Conservation (phyloP, 2,329 filamentous ascomycete species). For the Pseudomassariella vexata region DNA sequence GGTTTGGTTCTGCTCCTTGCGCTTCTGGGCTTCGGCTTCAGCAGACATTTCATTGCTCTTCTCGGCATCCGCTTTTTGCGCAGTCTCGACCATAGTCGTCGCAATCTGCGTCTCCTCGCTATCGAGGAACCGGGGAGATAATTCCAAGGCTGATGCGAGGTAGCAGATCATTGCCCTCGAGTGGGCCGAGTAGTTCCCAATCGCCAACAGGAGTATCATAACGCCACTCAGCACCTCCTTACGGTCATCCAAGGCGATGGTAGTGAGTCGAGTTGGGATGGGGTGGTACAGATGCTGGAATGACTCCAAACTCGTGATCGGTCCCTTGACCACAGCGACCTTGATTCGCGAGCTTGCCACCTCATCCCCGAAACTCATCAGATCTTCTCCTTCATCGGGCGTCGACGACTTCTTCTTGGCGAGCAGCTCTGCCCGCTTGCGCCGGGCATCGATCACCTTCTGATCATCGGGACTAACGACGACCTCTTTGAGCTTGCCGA, state of each 20-base stretch:
- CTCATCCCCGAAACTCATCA: slow-evolving; percentile 34
- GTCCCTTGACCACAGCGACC: slow-evolving; percentile 22
- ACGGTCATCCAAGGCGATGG: slow-evolving; percentile 52
- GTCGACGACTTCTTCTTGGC: slow-evolving; percentile 28
- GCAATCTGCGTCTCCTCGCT: slow-evolving; percentile 72
- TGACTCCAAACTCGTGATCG: too few relatives aligned
- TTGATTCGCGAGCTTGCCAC: slow-evolving; percentile 4
- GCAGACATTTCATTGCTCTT: slow-evolving; percentile 56
- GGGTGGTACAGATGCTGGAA: slow-evolving; percentile 49
- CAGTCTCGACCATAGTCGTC: slow-evolving; percentile 65
- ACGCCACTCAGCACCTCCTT: slow-evolving; percentile 63
- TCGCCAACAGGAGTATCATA: slow-evolving; percentile 63
- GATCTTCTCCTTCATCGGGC: slow-evolving; percentile 29
- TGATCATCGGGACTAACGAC: slow-evolving; percentile 43
- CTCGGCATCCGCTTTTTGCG: slow-evolving; percentile 39
- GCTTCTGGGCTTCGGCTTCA: slow-evolving; percentile 69
- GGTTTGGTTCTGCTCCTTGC: slow-evolving; percentile 63
- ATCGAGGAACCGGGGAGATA: slow-evolving; percentile 58
- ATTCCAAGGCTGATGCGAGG: slow-evolving; percentile 59
- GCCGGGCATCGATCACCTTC: slow-evolving; percentile 40
- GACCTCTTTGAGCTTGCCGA: slow-evolving; percentile 66
- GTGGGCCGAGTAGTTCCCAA: slow-evolving; percentile 70
- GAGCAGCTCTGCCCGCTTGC: slow-evolving; percentile 36
- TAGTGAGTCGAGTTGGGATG: slow-evolving; percentile 46
- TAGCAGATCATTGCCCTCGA: slow-evolving; percentile 65